A percentile compares a stretch with the other conserved stretches of the same genome.
These are phyloP conservation scores for Terfezia boudieri DNA, from an alignment of 495 filamentous ascomycete species.

Conservation along the genomic window DNA sequence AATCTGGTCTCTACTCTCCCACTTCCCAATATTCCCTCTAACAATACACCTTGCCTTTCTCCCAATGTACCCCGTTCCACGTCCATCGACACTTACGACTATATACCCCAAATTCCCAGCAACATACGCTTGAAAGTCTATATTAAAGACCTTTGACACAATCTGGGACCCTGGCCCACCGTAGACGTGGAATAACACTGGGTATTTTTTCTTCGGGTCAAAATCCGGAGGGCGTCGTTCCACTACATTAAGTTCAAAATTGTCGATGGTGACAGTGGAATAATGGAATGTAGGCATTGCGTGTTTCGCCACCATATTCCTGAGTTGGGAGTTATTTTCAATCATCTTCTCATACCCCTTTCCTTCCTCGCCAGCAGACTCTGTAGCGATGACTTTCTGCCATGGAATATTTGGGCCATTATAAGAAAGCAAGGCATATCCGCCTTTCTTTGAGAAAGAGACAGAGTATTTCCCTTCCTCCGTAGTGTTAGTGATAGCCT, in stretches of 20 bases:
- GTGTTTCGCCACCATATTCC: conserved; percentile 43
- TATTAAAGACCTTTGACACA: conserved; percentile 55
- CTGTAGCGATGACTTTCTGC: conserved; percentile 76
- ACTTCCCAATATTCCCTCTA: conserved; percentile 62
- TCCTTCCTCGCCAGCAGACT: conserved; percentile 33
- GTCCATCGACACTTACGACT: conserved; percentile 82
- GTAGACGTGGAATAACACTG: conserved; percentile 85
- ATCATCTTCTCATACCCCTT: conserved; percentile 27
- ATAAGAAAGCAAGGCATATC: conserved; percentile 66
- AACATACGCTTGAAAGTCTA: conserved; percentile 82
- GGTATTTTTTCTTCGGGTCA: conserved; percentile 63
- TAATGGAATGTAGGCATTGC: conserved; percentile 73
- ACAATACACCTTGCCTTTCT: conserved; percentile 61
- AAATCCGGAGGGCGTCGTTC: conserved; percentile 85
- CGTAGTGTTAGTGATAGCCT: conserved; percentile 50
- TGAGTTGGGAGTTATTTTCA: conserved; percentile 53
- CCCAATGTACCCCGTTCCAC: conserved; percentile 80
- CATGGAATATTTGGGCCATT: conserved; percentile 69
- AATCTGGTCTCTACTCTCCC: conserved; percentile 79
- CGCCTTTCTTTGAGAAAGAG: conserved; percentile 64
- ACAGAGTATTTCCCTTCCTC: conserved; percentile 60
- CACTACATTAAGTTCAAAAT: conserved; percentile 57
- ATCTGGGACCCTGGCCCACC: conserved; percentile 74
- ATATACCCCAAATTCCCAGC: conserved; percentile 77
- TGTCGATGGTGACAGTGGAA: conserved; percentile 62